These are phyloP conservation scores for Citrus australasica DNA, from an alignment of 345 rosid species.

Conservation along the genomic window DNA sequence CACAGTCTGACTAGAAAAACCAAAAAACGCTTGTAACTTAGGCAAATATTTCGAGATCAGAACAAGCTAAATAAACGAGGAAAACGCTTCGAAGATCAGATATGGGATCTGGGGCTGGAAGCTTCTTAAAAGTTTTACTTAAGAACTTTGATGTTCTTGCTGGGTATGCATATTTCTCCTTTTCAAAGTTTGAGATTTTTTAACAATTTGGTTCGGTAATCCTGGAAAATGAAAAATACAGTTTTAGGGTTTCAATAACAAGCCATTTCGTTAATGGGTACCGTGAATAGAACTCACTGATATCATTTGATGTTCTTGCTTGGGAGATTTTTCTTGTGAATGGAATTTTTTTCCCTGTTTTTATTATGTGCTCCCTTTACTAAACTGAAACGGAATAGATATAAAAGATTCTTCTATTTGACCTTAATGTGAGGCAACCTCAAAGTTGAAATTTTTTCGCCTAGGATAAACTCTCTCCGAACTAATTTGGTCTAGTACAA, in stretches of 20 bases:
- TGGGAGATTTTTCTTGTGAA: neutral
- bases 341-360: neutral
- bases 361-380: neutral
- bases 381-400: neutral
- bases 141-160: constrained; percentile 89
- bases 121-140: constrained; percentile 62
- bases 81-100: neutral
- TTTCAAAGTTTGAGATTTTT: neutral
- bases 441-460: neutral
- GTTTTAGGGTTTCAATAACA: neutral
- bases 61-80: neutral
- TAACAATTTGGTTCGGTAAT: neutral
- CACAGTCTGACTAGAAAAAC: constrained; percentile 5
- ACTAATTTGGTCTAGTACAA: neutral
- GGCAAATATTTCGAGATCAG: neutral
- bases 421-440: neutral
- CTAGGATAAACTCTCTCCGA: neutral
- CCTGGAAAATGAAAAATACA: neutral
- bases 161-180: constrained; percentile 42
- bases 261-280: neutral
- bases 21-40: neutral
- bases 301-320: constrained; percentile 17
- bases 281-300: constrained; percentile 20
- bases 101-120: constrained; percentile 77
- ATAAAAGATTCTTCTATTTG: neutral